Evolutionary conservation across 2,329 filamentous ascomycete genomes (phyloP), one percentile per base, ranked within the genome.

Genomic region (Didymella sp.): DNA sequence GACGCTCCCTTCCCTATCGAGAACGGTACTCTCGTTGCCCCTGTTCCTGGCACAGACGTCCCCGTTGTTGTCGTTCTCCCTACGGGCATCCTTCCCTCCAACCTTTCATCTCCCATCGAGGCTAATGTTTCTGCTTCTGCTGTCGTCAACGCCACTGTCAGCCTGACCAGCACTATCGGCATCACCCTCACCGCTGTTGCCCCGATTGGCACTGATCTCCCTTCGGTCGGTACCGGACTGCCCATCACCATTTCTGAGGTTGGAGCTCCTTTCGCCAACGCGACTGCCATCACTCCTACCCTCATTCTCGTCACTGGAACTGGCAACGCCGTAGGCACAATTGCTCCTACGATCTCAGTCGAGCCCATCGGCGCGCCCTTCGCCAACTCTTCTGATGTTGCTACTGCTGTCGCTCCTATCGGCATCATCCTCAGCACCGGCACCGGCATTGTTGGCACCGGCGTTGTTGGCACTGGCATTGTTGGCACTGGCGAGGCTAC

Each of bases 191-290:
- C 51, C 9, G 33, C 58, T 15, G 31, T 42, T 9, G 35, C 54
- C 4, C 40, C 31, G n/a, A 59, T 55, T 11, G 55, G 51, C 8
- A 52, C 51, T 27, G 37, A 7, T 6, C 43, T 48, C 19, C 15
- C 38, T n/a, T 58, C 52, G 11, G 47, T 30, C n/a, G 58, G 53
- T 19, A 61, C 59, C 17, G 59, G 52, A 12, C 25, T 53, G 21
- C 48, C 50, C 22, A 48, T 60, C 40, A 45, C 46, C 24, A 25
- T 56, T n/a, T 21, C 44, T 7, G 54, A 45, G 22, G 43, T 17
- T 25, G 48, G 42, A 22, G 37, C 21, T 6, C 24, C 46, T 4
- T 63, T 42, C 27, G 33, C 46, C 33, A 63, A 63, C 46, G 56
- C 35, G 8, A 63, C 51, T 21, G 45, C 44, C 17, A 49, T 47